Percentiles rank a stretch among this genome's conserved stretches.
Conservation (phyloP, 192 early-diverging fungal species). For the Backusella australiensis region DNA sequence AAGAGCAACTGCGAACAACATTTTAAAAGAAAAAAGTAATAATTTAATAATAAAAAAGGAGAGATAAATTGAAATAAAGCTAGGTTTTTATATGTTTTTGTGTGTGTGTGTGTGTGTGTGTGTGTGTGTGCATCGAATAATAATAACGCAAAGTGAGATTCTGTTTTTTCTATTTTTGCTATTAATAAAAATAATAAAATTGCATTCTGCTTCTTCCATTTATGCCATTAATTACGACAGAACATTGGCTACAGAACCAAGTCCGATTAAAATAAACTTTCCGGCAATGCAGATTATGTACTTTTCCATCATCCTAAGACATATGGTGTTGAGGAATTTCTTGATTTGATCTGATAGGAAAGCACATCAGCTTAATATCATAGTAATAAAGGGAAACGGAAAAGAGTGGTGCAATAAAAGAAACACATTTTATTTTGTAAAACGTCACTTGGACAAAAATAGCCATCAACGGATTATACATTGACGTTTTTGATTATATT, state of each 20-base stretch:
- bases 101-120: too few species aligned
- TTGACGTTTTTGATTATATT: too few species aligned
- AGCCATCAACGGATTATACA: not conserved
- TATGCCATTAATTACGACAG: not conserved
- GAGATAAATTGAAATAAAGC: not conserved
- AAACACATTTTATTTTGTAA: not conserved
- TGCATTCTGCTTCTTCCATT: not conserved
- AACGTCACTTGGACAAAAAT: not conserved
- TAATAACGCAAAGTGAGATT: not conserved
- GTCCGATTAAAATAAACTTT: not conserved
- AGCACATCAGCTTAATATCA: too few species aligned
- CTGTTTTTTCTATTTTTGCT: not conserved
- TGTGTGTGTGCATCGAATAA: not conserved
- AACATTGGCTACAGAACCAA: not conserved
- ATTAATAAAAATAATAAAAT: not conserved
- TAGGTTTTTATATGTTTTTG: not conserved
- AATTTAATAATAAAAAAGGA: not conserved
- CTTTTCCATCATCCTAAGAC: not conserved
- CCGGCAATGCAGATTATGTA: not conserved
- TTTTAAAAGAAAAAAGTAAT: not conserved
- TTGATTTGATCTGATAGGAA: not conserved
- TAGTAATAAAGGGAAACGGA: not conserved
- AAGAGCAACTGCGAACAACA: not conserved
- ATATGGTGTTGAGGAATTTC: not conserved
- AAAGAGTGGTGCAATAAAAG: not conserved